A percentile compares a stretch with the other conserved stretches of the same genome.
These are phyloP conservation scores for Kwoniella europaea DNA, from an alignment of 768 basidiomycete species.

Conservation along the genomic window DNA sequence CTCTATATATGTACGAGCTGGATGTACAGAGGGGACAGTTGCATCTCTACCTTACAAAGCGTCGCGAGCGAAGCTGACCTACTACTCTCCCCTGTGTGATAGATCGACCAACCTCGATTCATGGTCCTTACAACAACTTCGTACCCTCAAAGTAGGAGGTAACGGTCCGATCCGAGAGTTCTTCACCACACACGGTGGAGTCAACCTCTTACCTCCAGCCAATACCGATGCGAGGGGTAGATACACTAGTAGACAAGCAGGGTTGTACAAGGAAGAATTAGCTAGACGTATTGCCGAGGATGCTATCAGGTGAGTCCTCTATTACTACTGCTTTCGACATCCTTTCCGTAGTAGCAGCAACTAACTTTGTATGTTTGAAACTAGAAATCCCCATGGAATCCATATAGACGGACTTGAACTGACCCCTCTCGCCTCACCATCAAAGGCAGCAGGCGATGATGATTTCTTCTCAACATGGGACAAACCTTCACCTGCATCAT, in stretches of 20 bases:
- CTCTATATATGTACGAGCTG: background rate
- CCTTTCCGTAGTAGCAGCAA: background rate
- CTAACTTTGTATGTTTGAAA: background rate
- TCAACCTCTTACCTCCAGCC: constrained; percentile 65
- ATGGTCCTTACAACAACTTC: constrained; percentile 88
- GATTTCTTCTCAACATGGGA: constrained; percentile 99
- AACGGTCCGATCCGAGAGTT: constrained; percentile 86
- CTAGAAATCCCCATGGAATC: constrained; percentile 76
- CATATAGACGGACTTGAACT: constrained; percentile 77
- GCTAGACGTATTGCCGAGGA: constrained; percentile 80
- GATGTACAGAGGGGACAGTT: background rate
- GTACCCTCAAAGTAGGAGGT: constrained; percentile 95
- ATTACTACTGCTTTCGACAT: background rate
- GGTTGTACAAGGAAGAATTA: constrained; percentile 90
- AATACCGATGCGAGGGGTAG: constrained; percentile 85
- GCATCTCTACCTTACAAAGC: too few species aligned
- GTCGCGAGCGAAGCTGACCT: too few species aligned
- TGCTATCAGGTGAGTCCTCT: constrained; percentile 63
- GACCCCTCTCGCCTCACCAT: constrained; percentile 46
- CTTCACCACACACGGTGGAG: constrained; percentile 83
- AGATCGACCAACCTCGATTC: constrained; percentile 96
- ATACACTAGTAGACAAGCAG: constrained; percentile 81
- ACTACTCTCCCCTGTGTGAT: constrained; percentile 1
- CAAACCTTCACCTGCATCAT: constrained; percentile 68
- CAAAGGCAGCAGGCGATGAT: constrained; percentile 61